phyloP scores from a whole-genome alignment of 2,329 filamentous ascomycete genomes.

The Trichoderma simmonsii region DNA sequence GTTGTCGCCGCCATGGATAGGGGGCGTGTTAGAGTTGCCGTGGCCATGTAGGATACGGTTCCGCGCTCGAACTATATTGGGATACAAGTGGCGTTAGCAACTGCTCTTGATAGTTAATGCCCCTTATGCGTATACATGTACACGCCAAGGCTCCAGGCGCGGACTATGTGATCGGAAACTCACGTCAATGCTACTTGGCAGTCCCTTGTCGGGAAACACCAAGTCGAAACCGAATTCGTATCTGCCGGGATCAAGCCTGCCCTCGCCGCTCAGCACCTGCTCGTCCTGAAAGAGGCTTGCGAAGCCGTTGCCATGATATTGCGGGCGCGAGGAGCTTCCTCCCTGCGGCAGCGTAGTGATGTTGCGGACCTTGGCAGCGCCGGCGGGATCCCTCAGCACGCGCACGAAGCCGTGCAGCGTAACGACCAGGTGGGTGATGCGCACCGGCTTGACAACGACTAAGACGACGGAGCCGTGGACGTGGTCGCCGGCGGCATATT shows the following conservation, averaged over 20 bases:
- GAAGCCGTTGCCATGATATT: constrained; percentile 72
- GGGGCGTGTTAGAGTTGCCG: constrained; percentile 83
- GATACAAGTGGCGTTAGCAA: constrained; percentile 15
- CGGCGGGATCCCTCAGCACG: constrained; percentile 68
- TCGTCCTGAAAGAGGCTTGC: constrained; percentile 83
- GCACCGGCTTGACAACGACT: constrained; percentile 68
- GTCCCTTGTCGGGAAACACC: constrained; percentile 62
- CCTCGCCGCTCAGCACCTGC: constrained; percentile 74
- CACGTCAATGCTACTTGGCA: constrained; percentile 95
- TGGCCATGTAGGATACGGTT: constrained; percentile 86
- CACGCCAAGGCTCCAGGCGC: background rate
- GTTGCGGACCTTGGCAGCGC: constrained; percentile 50
- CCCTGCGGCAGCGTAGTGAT: constrained; percentile 41
- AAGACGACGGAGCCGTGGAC: constrained; percentile 71
- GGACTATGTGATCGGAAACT: constrained; percentile 34
- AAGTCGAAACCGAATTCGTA: constrained; percentile 80
- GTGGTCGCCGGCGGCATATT: constrained; percentile 71
- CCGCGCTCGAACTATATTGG: constrained; percentile 83
- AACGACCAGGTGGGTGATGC: constrained; percentile 77
- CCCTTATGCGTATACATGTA: background rate
- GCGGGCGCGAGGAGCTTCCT: constrained; percentile 39
- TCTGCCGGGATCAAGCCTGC: constrained; percentile 67
- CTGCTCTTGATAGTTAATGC: background rate
- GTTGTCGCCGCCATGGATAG: constrained; percentile 79
- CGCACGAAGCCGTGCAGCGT: constrained; percentile 75